These are phyloP conservation scores for Amanita molliuscula DNA, from an alignment of 768 basidiomycete genomes.

Conservation along the genomic window DNA sequence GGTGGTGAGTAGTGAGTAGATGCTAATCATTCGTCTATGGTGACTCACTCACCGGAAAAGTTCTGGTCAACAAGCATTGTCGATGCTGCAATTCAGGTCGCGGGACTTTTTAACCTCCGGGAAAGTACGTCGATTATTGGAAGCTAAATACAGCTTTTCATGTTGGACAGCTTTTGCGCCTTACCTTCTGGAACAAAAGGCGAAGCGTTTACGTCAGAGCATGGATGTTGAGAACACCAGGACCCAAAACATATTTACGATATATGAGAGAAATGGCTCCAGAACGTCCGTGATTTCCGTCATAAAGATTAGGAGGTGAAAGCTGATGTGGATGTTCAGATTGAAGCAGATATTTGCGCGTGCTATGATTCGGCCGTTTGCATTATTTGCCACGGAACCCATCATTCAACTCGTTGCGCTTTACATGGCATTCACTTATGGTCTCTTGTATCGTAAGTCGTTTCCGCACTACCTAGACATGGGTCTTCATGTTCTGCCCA, in stretches of 20 bases:
- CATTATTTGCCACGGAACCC: conserved; percentile 46
- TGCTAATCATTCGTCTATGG: not conserved
- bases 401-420: conserved; percentile 59
- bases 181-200: conserved; percentile 39
- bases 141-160: conserved; percentile 16
- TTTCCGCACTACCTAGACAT: not conserved
- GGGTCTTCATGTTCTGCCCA: not conserved
- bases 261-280: conserved; percentile 31
- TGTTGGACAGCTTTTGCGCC: conserved; percentile 32
- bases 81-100: conserved; percentile 40
- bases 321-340: conserved; percentile 18
- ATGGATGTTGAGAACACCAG: conserved; percentile 38
- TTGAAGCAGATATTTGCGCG: conserved; percentile 41
- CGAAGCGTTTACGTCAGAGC: conserved; percentile 29
- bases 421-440: conserved; percentile 67
- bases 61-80: conserved; percentile 62
- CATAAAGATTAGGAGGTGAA: not conserved
- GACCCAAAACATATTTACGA: conserved; percentile 29
- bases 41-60: conserved; percentile 16
- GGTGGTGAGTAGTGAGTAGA: conserved; percentile 47
- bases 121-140: conserved; percentile 35
- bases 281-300: conserved; percentile 27
- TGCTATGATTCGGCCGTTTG: conserved; percentile 60
- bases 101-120: conserved; percentile 46
- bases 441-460: conserved; percentile 42